A percentile compares a stretch with the other conserved stretches of the same genome.
Evolutionary conservation across 23 red algal species (phyloP).

Genomic region (Gracilaria caudata): DNA sequence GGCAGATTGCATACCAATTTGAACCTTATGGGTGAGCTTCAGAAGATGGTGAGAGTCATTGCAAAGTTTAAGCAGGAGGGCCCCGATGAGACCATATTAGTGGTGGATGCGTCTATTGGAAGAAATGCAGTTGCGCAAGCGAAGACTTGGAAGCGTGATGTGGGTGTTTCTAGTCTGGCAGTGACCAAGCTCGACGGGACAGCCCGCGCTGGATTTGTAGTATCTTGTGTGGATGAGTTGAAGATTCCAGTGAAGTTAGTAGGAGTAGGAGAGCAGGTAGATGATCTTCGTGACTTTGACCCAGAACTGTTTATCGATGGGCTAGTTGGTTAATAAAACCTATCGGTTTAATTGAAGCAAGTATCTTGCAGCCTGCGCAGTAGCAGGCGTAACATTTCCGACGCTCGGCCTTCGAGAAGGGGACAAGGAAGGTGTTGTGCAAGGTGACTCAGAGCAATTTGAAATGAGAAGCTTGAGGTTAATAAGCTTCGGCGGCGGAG

Average conservation of each 20-base stretch:
- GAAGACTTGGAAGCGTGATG: conserved; percentile 74
- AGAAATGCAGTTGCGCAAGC: conserved; percentile 90
- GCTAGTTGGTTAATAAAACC: conserved; percentile 72
- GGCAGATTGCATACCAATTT: conserved; percentile 94
- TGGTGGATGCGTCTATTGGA: conserved; percentile 92
- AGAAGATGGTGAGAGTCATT: conserved; percentile 87
- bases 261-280: conserved; percentile 89
- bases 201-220: conserved; percentile 92
- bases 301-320: conserved; percentile 81
- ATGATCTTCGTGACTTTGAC: conserved; percentile 99
- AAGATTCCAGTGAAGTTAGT: conserved; percentile 92
- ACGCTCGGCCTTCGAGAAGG: background rate
- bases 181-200: conserved; percentile 99
- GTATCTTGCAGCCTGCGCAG: conserved; percentile 57
- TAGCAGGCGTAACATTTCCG: conserved; percentile 41
- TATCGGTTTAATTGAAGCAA: conserved; percentile 59
- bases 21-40: conserved; percentile 93
- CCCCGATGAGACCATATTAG: conserved; percentile 85
- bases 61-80: conserved; percentile 64
- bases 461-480: background rate
- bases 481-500: conserved; percentile 1
- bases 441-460: conserved; percentile 20
- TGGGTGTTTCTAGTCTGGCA: conserved; percentile 80
- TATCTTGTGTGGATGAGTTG: conserved; percentile 86
- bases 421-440: conserved; percentile 10